phyloP scores from a whole-genome alignment of 106 monocot species.

The Acorus calamus region DNA sequence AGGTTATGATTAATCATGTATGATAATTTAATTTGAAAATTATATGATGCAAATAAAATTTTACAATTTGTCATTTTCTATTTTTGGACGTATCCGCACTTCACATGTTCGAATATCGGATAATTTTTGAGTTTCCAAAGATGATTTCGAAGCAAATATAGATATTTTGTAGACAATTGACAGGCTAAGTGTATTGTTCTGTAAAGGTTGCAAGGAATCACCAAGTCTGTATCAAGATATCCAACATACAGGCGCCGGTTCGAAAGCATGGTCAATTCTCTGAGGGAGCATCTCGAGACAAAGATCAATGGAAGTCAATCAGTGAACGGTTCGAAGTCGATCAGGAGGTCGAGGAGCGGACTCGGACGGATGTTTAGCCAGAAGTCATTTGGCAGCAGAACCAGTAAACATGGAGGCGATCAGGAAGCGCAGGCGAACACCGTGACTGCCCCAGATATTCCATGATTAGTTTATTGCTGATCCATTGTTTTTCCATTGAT shows the following conservation, averaged over 20 bases:
- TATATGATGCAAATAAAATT: too few species aligned
- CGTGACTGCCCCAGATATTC: too few species aligned
- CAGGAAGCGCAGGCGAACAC: not conserved
- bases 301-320: slow-evolving; percentile 39
- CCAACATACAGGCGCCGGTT: slow-evolving; percentile 68
- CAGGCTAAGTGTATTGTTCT: not conserved
- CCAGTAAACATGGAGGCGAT: slow-evolving; percentile 14
- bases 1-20: too few species aligned
- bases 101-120: too few species aligned
- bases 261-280: slow-evolving; percentile 48
- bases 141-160: too few species aligned
- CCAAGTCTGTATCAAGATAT: slow-evolving; percentile 81
- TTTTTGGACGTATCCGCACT: not conserved
- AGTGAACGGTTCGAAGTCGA: slow-evolving; percentile 5
- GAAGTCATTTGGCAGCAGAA: slow-evolving; percentile 32
- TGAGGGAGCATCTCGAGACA: slow-evolving; percentile 59
- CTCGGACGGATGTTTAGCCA: slow-evolving; percentile 40
- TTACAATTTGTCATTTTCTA: not conserved
- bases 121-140: too few species aligned
- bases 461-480: too few species aligned
- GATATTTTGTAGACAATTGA: too few species aligned
- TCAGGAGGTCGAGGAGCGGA: slow-evolving; percentile 2
- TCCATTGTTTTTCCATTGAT: too few species aligned
- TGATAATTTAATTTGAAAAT: too few species aligned
- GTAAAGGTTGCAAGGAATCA: slow-evolving; percentile 72